Evolutionary conservation across 176 grass and related monocot species (phyloP), one percentile per base, ranked within the genome.

Genomic region (Carex littledalei): DNA sequence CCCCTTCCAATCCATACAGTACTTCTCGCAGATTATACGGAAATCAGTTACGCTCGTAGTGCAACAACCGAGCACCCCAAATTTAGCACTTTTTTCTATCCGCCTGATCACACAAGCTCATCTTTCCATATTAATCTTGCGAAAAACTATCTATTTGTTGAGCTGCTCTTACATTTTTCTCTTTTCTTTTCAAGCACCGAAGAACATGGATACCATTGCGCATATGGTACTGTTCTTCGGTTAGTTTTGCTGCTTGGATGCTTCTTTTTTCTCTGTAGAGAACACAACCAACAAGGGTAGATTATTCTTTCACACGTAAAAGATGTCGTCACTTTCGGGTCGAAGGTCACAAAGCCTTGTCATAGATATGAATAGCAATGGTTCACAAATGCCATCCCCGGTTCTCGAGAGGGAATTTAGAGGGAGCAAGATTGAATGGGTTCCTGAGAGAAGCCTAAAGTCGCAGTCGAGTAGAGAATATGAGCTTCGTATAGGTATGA

Each of bases 281-380:
- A 88, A 59, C 84, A 90, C 76, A 92, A 84, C 81, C 76, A 90
- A 70, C 76, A 90, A 70, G 63, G 86, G 88, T 76, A 85, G 81
- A 85, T 79, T 92, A 85, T 79, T 92, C 47, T 55, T 84, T 61
- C 57, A 60, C 11, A 63, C 37, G 11, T 20, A 61, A 71, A 63
- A 63, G 17, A 88, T 94, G 86, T 78, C 84, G 16, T 62, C 80
- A 83, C 83, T 74, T 84, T 85, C 87, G 58, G 87, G 34, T 76
- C 81, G 10, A 65, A 83, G 6, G 12, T 83, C 67, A 16, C 86
- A 52, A 20, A 86, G n/a, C 62, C 86, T 56, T 79, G 84, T 5
- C 29, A 77, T 21, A 45, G 78, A 75, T 61, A 69, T 32, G 31
- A 68, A 12, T 75, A 21, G 1, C 49, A 74, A 10, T 43, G 84